phyloP scores from a whole-genome alignment of 768 basidiomycete genomes.

The Floccularia luteovirens region DNA sequence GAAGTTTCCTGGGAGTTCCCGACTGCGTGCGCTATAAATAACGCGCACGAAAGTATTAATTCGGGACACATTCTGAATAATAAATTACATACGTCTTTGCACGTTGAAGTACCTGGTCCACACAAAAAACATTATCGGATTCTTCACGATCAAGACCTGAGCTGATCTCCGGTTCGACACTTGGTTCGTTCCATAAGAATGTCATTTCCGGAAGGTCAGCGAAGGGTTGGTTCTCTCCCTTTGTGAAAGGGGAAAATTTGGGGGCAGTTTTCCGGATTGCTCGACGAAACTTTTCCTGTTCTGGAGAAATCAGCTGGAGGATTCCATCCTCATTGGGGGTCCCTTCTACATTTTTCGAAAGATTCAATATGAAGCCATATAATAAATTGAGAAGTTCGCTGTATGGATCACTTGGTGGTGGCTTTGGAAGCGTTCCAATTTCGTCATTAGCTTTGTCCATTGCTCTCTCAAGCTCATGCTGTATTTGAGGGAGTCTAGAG shows the following conservation, averaged over 20 bases:
- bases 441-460: slow-evolving; percentile 24
- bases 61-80: neutral
- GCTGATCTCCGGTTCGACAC: slow-evolving; percentile 4
- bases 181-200: slow-evolving; percentile 36
- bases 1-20: slow-evolving; percentile 62
- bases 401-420: slow-evolving; percentile 39
- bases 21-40: slow-evolving; percentile 48
- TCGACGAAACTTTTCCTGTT: slow-evolving; percentile 30
- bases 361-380: slow-evolving; percentile 27
- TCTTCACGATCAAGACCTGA: neutral
- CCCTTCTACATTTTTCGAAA: slow-evolving; percentile 35
- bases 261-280: slow-evolving; percentile 39
- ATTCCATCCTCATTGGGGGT: slow-evolving; percentile 35
- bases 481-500: slow-evolving; percentile 44
- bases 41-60: neutral
- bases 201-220: no score
- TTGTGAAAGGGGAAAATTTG: slow-evolving; percentile 39
- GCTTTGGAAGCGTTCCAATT: slow-evolving; percentile 25
- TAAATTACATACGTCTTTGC: slow-evolving; percentile 34
- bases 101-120: slow-evolving; percentile 42
- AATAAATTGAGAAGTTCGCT: slow-evolving; percentile 38
- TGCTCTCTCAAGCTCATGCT: slow-evolving; percentile 36
- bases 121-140: slow-evolving; percentile 23
- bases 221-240: slow-evolving; percentile 9
- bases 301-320: slow-evolving; percentile 39